phyloP scores from a whole-genome alignment of 139 green algal genomes.

The Zygnema cylindricum region DNA sequence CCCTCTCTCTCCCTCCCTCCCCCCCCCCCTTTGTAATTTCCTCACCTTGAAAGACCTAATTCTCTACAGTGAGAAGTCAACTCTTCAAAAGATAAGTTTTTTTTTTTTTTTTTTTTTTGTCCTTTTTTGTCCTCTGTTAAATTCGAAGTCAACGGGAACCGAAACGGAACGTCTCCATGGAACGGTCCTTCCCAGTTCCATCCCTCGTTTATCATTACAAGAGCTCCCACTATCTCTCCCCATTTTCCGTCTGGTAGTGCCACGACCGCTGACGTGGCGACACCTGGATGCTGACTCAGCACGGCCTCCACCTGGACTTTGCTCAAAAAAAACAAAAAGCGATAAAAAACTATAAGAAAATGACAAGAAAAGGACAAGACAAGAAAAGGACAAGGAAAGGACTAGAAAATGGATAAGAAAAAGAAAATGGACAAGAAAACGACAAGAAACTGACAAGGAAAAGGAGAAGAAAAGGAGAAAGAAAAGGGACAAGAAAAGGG shows the following conservation, averaged over 20 bases:
- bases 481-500: not conserved
- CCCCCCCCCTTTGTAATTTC: no score
- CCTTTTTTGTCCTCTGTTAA: no score
- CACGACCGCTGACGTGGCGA: constrained; percentile 79
- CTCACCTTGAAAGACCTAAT: no score
- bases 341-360: not conserved
- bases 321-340: not conserved
- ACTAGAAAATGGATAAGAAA: not conserved
- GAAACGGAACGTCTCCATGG: no score
- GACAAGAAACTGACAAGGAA: not conserved
- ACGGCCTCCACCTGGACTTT: constrained; percentile 68
- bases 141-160: no score
- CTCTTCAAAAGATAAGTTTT: no score
- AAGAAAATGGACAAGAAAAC: not conserved
- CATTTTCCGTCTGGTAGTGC: constrained; percentile 78
- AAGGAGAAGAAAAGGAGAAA: not conserved
- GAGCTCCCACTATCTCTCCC: constrained; percentile 77
- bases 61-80: no score
- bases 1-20: no score
- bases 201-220: constrained; percentile 68
- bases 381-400: not conserved
- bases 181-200: no score
- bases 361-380: not conserved
- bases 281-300: constrained; percentile 67
- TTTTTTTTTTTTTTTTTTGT: no score